Base-by-base conservation (phyloP, 768 basidiomycete genomes). In the Rhodotorula graminis region DNA sequence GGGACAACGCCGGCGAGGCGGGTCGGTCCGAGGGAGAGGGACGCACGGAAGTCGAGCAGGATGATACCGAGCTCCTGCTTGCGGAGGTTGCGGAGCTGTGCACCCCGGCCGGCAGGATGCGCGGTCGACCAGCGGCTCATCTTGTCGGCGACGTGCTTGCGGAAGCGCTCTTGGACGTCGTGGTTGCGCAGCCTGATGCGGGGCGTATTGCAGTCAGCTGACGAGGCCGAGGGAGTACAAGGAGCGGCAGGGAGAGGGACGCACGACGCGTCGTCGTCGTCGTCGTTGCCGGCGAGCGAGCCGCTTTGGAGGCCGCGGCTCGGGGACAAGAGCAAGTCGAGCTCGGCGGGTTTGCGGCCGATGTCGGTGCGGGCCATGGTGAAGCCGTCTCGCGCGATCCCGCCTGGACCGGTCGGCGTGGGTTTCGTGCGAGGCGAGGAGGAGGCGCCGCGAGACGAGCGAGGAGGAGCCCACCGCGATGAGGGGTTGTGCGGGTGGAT, bases 1-100 rank as follows among this genome's bases (percentile, higher is more conserved):
- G 44, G 8, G 44, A 46, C 44, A 37, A 37, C 37, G 37, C 37
- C 37, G 19, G 25, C 46, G 16, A 23, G 47, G 5, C 12, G 6
- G 40, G 53, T 6, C 44, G 27, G 14, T 0, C 10, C 2, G 27
- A 33, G 7, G 19, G 3, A 18, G 46, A 16, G 5, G 8, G 0
- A n/a, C 74, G 27, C 44, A 75, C 74, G 74, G 0, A 76, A 58
- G 47, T 76, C 74, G 19, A 76, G 69, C 2, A 76, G 21, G 62
- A 76, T 70, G 59, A 67, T 76, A 3, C 68, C 59, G 25, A 76
- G 74, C 53, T 76, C 74, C 27, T 70, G 67, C 29, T 61, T 29
- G 18, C 49, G 23, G 2, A 61, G 49, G n/a, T 56, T 68, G 16
- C 55, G 61, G 18, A 59, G 42, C 29, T 55, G 8, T n/a, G 25